Evolutionary conservation across 169 alveolate species (phyloP).

Genomic region (Theileria annulata): DNA sequence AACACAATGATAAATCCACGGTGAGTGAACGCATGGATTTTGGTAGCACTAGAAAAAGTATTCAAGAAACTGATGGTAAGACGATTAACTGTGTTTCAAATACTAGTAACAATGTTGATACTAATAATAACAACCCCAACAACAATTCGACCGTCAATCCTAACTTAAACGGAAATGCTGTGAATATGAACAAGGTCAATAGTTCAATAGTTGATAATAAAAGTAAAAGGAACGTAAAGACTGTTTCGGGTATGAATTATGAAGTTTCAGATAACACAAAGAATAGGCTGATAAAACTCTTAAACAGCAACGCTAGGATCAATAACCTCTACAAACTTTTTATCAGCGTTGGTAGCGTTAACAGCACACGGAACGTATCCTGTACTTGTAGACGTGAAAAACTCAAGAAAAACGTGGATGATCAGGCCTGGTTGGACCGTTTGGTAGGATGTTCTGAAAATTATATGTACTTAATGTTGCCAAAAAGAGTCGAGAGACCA

Average conservation of each 20-base stretch:
- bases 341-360: slow-evolving; percentile 45
- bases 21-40: not conserved
- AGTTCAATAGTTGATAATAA: not conserved
- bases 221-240: not conserved
- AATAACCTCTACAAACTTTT: slow-evolving; percentile 23
- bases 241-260: not conserved
- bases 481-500: slow-evolving; percentile 72
- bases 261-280: not conserved
- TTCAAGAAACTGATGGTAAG: not conserved
- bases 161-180: not conserved
- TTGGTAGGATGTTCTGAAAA: slow-evolving; percentile 75
- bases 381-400: slow-evolving; percentile 63
- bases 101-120: not conserved
- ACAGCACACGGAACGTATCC: slow-evolving; percentile 54
- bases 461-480: slow-evolving; percentile 80
- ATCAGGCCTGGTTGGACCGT: slow-evolving; percentile 69
- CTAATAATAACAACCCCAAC: not conserved
- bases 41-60: not conserved
- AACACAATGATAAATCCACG: not conserved
- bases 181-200: not conserved
- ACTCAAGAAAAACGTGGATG: slow-evolving; percentile 55
- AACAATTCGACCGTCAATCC: too few relatives aligned
- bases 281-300: slow-evolving; percentile 1
- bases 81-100: not conserved
- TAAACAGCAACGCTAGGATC: not conserved